Conservation (phyloP, 495 filamentous ascomycete genomes). For the Talaromyces nanjingensis region DNA sequence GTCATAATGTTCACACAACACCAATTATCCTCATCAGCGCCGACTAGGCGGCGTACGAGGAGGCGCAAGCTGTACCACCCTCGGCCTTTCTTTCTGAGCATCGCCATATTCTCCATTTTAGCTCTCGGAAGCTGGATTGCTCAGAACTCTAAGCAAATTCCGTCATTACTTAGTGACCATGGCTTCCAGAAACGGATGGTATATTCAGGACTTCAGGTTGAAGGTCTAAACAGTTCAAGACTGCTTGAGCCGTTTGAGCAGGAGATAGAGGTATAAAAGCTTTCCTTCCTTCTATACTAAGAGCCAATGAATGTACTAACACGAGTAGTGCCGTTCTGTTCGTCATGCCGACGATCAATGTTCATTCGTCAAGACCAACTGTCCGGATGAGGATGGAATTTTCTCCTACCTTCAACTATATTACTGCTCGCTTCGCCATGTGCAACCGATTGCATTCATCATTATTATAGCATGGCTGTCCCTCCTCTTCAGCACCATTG, state of each 20-base stretch:
- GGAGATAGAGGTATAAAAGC: slow-evolving; percentile 30
- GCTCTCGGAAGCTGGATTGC: neutral
- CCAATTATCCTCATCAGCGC: neutral
- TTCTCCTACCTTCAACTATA: slow-evolving; percentile 86
- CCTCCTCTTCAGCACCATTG: slow-evolving; percentile 93
- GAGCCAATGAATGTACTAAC: slow-evolving; percentile 16
- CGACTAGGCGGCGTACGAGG: neutral
- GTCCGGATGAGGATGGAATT: slow-evolving; percentile 80
- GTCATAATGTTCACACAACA: neutral
- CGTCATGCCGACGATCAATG: slow-evolving; percentile 75
- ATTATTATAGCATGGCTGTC: slow-evolving; percentile 77
- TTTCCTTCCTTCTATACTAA: neutral
- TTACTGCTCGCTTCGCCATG: slow-evolving; percentile 71
- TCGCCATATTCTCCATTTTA: neutral
- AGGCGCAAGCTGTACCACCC: slow-evolving; percentile 1
- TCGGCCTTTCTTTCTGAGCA: slow-evolving; percentile 3
- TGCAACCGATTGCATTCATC: slow-evolving; percentile 67
- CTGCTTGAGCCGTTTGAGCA: slow-evolving; percentile 9
- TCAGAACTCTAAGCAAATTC: neutral
- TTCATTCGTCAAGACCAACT: slow-evolving; percentile 75
- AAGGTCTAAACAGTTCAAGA: neutral
- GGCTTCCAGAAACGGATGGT: neutral
- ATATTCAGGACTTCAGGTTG: neutral
- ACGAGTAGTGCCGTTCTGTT: slow-evolving; percentile 66
- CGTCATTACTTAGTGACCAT: neutral